phyloP scores from a whole-genome alignment of 805 yeast species.

The Lachancea fermentati region DNA sequence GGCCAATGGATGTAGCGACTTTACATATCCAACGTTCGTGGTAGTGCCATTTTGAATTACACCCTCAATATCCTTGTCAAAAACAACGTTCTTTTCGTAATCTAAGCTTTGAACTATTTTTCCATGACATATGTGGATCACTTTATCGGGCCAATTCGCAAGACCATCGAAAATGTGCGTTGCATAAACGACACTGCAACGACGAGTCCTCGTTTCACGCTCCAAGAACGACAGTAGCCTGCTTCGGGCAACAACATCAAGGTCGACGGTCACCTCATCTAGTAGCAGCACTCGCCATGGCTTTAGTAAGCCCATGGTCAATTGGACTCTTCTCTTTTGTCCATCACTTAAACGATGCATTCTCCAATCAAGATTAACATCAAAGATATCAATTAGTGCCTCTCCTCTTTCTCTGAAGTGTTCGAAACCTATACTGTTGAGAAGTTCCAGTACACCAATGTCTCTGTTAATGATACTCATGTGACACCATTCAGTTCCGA shows the following conservation, averaged over 20 bases:
- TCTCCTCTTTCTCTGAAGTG: constrained; percentile 72
- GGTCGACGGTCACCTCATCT: constrained; percentile 95
- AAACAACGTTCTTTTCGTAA: constrained; percentile 32
- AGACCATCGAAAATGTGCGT: constrained; percentile 97
- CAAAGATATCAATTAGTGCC: constrained; percentile 66
- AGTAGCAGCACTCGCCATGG: constrained; percentile 87
- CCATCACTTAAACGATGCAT: constrained; percentile 94
- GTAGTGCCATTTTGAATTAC: constrained; percentile 11
- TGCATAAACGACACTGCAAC: constrained; percentile 81
- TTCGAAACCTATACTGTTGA: constrained; percentile 80
- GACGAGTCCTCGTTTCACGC: constrained; percentile 63
- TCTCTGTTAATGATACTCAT: constrained; percentile 88
- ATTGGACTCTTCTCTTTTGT: constrained; percentile 88
- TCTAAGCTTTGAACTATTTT: constrained; percentile 35
- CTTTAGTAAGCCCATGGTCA: constrained; percentile 84
- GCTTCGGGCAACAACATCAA: constrained; percentile 86
- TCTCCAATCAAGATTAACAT: constrained; percentile 83
- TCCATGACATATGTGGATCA: constrained; percentile 76
- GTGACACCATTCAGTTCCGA: constrained; percentile 97
- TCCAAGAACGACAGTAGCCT: constrained; percentile 64
- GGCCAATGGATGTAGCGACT: constrained; percentile 68
- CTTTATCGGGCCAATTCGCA: constrained; percentile 81
- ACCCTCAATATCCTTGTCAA: constrained; percentile 16
- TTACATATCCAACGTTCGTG: constrained; percentile 27
- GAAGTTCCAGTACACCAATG: constrained; percentile 74